phyloP scores from a whole-genome alignment of 2,329 filamentous ascomycete species.

The Thielaviopsis populi region DNA sequence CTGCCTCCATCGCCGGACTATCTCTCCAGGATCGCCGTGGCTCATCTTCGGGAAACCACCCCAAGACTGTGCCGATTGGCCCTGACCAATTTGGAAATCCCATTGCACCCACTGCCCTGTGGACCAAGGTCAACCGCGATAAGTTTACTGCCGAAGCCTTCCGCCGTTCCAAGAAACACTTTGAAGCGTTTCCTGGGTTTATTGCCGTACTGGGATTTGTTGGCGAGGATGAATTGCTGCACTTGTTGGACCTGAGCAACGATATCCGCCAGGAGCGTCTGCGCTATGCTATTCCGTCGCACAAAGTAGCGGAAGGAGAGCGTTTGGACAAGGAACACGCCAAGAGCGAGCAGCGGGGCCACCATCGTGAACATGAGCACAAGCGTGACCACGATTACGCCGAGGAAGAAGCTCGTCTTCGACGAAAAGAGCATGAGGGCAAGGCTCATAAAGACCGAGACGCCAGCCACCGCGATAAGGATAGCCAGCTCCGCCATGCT shows the following conservation, averaged over 20 bases:
- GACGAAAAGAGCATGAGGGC: slow-evolving; percentile 24
- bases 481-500: slow-evolving; percentile 20
- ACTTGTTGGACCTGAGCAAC: slow-evolving; percentile 4
- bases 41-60: slow-evolving; percentile 4
- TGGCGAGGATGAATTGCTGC: slow-evolving; percentile 34
- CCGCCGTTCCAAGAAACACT: slow-evolving; percentile 39
- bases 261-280: slow-evolving; percentile 9
- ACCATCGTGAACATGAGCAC: slow-evolving; percentile 15
- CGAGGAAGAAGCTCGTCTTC: slow-evolving; percentile 22
- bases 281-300: slow-evolving; percentile 7
- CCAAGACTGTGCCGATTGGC: slow-evolving; percentile 28
- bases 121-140: slow-evolving; percentile 42
- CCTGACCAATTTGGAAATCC: slow-evolving; percentile 43
- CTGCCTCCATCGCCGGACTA: background rate
- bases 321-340: background rate
- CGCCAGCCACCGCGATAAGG: slow-evolving; percentile 27
- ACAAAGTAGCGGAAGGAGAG: background rate
- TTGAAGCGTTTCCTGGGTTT: slow-evolving; percentile 45
- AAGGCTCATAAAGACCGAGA: slow-evolving; percentile 24
- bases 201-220: slow-evolving; percentile 45
- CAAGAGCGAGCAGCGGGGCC: background rate
- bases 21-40: slow-evolving; percentile 7
- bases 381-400: slow-evolving; percentile 23
- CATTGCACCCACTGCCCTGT: slow-evolving; percentile 42
- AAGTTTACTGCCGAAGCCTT: slow-evolving; percentile 45